Percentiles rank a stretch among this genome's conserved stretches.
These are phyloP conservation scores for Sporobolus alterniflorus DNA, from an alignment of 202 grass and related monocot species.

Conservation along the genomic window DNA sequence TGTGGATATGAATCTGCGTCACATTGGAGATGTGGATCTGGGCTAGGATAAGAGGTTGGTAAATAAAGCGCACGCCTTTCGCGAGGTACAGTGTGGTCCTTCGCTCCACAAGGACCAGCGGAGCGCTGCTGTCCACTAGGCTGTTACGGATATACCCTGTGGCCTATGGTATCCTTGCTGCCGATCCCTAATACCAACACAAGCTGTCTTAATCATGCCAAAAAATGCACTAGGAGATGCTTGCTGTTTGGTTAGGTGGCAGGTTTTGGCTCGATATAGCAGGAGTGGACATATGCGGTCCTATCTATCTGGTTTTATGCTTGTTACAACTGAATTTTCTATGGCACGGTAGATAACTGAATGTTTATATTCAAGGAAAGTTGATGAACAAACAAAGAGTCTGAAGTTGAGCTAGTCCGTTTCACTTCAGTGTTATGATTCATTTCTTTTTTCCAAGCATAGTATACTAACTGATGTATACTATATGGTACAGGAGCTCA, in stretches of 20 bases:
- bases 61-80: slow-evolving; percentile 40
- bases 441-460: neutral
- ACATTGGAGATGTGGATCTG: neutral
- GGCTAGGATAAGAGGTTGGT: slow-evolving; percentile 15
- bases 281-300: neutral
- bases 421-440: neutral
- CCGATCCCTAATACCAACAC: neutral
- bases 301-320: neutral
- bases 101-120: slow-evolving; percentile 15
- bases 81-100: neutral
- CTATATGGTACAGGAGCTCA: slow-evolving; percentile 65
- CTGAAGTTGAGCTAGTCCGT: neutral
- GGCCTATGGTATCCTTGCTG: slow-evolving; percentile 25
- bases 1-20: neutral
- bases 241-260: slow-evolving; percentile 19
- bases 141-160: slow-evolving; percentile 28
- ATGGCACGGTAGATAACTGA: neutral
- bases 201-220: slow-evolving; percentile 29
- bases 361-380: too few relatives aligned
- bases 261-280: neutral
- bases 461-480: slow-evolving; percentile 20
- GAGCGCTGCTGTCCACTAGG: slow-evolving; percentile 25
- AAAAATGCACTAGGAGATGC: neutral
- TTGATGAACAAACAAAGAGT: neutral
- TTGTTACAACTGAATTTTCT: slow-evolving; percentile 19